Evolutionary conservation across 257 asterid species (phyloP).

Genomic region (Forsythia suspensa): DNA sequence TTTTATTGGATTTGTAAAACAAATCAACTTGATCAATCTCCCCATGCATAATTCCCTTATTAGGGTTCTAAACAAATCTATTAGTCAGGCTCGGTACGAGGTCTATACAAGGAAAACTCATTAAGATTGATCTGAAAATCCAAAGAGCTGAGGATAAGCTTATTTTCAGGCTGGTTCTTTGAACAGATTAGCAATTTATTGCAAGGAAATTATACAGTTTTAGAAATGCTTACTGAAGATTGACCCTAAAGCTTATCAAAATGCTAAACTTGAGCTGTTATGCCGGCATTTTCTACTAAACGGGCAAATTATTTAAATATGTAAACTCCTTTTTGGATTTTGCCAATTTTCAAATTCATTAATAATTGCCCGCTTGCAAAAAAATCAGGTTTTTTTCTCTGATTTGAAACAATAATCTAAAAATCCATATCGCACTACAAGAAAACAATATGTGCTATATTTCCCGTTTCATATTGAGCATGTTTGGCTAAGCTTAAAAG

Average conservation of each 20-base stretch:
- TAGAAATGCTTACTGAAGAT: background rate
- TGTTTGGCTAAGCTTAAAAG: too few species aligned
- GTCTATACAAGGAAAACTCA: background rate
- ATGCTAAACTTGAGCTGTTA: background rate
- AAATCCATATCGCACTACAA: background rate
- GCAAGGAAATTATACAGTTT: background rate
- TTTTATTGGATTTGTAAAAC: background rate
- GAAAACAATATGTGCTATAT: background rate
- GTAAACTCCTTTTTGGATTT: background rate
- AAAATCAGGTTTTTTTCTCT: background rate
- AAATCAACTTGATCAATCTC: background rate
- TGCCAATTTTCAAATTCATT: background rate
- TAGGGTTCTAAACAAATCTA: background rate
- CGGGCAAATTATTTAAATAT: background rate
- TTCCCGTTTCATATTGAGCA: background rate
- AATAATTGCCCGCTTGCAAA: background rate
- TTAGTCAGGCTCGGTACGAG: background rate
- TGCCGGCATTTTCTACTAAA: background rate
- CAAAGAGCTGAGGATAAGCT: background rate
- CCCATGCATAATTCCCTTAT: background rate
- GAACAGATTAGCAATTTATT: background rate
- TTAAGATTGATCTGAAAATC: background rate
- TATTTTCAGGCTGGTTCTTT: background rate
- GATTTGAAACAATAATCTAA: background rate
- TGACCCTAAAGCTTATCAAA: background rate